These are phyloP conservation scores for Lenwebbia sp. DNA, from an alignment of 345 rosid genomes.

Conservation along the genomic window DNA sequence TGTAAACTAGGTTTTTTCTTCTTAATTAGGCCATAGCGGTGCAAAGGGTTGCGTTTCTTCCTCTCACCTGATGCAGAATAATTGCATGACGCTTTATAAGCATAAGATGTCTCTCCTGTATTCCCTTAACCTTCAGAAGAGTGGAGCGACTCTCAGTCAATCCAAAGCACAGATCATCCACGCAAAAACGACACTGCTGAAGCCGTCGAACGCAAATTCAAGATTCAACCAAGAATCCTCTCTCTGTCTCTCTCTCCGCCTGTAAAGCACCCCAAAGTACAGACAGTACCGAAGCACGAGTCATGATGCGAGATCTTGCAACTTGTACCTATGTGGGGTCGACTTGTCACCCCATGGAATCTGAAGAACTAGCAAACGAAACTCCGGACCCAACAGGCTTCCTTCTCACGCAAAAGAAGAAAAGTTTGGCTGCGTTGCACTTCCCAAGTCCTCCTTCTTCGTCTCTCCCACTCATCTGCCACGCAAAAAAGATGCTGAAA, in stretches of 20 bases:
- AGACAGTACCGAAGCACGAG: conserved; percentile 14
- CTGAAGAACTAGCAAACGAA: not conserved
- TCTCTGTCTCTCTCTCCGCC: not conserved
- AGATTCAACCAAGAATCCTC: not conserved
- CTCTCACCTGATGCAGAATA: not conserved
- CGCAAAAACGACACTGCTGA: not conserved
- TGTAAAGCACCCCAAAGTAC: conserved; percentile 3
- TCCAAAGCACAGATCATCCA: not conserved
- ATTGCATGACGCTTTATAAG: not conserved
- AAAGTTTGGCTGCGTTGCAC: not conserved
- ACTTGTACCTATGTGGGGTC: not conserved
- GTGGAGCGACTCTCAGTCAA: not conserved
- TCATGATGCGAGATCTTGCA: not conserved
- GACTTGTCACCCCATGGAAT: not conserved
- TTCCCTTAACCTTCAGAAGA: not conserved
- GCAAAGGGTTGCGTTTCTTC: not conserved
- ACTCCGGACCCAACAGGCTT: not conserved
- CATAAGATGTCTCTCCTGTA: not conserved
- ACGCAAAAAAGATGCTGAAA: not conserved
- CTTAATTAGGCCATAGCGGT: not conserved
- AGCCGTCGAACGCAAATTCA: not conserved
- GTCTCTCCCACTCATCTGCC: not conserved
- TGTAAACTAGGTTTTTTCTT: not conserved
- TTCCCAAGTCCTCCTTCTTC: not conserved
- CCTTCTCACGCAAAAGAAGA: not conserved